phyloP scores from a whole-genome alignment of 2,329 filamentous ascomycete genomes.

The Lizonia empirigonia region DNA sequence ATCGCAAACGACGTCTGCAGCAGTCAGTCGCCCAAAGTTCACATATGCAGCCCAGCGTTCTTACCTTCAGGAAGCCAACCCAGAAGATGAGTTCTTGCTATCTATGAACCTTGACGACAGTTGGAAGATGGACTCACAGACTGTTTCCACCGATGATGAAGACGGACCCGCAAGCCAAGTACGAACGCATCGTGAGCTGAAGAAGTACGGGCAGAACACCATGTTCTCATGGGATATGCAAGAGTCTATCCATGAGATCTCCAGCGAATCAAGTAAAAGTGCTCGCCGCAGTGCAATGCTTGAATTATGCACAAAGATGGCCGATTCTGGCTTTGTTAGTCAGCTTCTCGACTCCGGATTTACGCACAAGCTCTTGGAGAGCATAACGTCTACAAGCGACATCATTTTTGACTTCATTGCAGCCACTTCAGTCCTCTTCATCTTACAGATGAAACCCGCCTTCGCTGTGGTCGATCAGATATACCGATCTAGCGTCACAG shows the following conservation, averaged over 20 bases:
- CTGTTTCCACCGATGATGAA: slow-evolving; percentile 53
- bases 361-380: slow-evolving; percentile 70
- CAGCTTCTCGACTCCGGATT: slow-evolving; percentile 77
- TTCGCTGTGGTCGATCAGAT: slow-evolving; percentile 65
- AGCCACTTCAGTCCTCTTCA: slow-evolving; percentile 65
- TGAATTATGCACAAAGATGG: slow-evolving; percentile 61
- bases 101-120: slow-evolving; percentile 41
- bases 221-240: slow-evolving; percentile 63
- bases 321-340: slow-evolving; percentile 65
- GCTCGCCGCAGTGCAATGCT: slow-evolving; percentile 59
- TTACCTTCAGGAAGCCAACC: slow-evolving; percentile 60
- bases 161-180: slow-evolving; percentile 49
- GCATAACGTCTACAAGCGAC: slow-evolving; percentile 56
- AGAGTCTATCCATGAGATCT: slow-evolving; percentile 64
- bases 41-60: slow-evolving; percentile 67
- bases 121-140: slow-evolving; percentile 25
- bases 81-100: slow-evolving; percentile 49
- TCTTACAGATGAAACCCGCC: slow-evolving; percentile 66
- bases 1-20: slow-evolving; percentile 28
- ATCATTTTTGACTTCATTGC: slow-evolving; percentile 64
- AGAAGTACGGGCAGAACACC: slow-evolving; percentile 62
- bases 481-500: slow-evolving; percentile 59
- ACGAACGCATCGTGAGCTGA: slow-evolving; percentile 66
- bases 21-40: slow-evolving; percentile 49
- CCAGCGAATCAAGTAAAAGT: slow-evolving; percentile 51